A percentile compares a stretch with the other conserved stretches of the same genome.
Evolutionary conservation across 2,329 filamentous ascomycete genomes (phyloP).

Genomic region (Penicillium griseofulvum): DNA sequence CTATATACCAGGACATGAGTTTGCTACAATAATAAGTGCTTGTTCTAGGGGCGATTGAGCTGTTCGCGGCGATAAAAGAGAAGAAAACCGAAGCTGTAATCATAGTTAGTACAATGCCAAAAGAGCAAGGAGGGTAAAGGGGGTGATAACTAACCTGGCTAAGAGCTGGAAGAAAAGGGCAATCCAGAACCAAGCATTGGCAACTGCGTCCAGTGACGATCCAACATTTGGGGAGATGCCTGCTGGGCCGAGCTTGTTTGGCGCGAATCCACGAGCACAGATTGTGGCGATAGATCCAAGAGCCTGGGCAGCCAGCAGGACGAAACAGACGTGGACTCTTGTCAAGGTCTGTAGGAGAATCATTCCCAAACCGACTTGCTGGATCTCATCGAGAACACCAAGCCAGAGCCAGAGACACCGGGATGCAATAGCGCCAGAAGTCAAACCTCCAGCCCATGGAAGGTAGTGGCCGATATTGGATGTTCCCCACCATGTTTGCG

Average conservation of each 20-base stretch:
- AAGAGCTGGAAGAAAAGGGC: slow-evolving; percentile 56
- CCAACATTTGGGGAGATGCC: slow-evolving; percentile 61
- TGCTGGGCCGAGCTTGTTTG: slow-evolving; percentile 61
- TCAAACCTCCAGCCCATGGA: slow-evolving; percentile 55
- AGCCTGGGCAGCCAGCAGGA: slow-evolving; percentile 59
- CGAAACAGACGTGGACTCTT: slow-evolving; percentile 62
- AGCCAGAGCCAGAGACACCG: slow-evolving; percentile 65
- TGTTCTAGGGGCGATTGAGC: slow-evolving; percentile 41
- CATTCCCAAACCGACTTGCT: slow-evolving; percentile 67
- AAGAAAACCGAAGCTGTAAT: slow-evolving; percentile 38
- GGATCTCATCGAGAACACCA: slow-evolving; percentile 62
- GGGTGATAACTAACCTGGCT: slow-evolving; percentile 56
- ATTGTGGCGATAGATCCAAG: slow-evolving; percentile 63
- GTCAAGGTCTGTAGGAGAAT: slow-evolving; percentile 64
- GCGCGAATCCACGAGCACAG: slow-evolving; percentile 58
- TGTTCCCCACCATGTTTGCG: slow-evolving; percentile 65
- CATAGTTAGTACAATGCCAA: slow-evolving; percentile 7
- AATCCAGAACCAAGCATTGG: slow-evolving; percentile 60
- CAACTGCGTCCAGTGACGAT: slow-evolving; percentile 45
- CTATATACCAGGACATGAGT: neutral
- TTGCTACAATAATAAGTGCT: neutral
- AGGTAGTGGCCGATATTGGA: slow-evolving; percentile 60
- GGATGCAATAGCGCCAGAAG: slow-evolving; percentile 55
- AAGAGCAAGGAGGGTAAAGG: neutral
- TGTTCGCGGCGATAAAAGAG: slow-evolving; percentile 48